Base-by-base conservation (phyloP, 805 yeast genomes). In the Suhomyces sp. region DNA sequence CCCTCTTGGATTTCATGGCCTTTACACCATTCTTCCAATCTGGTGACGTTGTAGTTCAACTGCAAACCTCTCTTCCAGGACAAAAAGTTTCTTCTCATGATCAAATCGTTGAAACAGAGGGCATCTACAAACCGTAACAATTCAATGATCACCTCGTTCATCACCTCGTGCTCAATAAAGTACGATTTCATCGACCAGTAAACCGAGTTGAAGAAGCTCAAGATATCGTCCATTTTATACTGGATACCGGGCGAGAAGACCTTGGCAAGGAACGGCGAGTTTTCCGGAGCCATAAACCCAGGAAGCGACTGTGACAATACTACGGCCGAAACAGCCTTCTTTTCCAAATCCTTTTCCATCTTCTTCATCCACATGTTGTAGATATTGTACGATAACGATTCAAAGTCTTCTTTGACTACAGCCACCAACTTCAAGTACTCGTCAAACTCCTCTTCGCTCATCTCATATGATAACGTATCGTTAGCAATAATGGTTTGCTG, bases 1-100 rank as follows among this genome's bases (percentile, higher is more conserved):
- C 96, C 96, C 66, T 92, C 97, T 47, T 87, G 87, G 56, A 94
- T 83, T 48, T 87, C 92, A 68, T 93, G 97, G 6, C 90, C 84
- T 74, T 90, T 93, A 72, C 98, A 93, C 99, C 99, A 94, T 73
- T 94, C 99, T 69, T 91, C 97, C 62, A 94, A 80, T 63, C 98
- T 83, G 3, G 99, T 94, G 50, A 92, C 96, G 69, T 94, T 94
- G 74, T 94, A 94, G 68, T 91, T 94, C 72, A 94, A 84, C 72
- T 94, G 99, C 60, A 94, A 80, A 46, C 98, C 98, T 66, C 99
- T 86, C 75, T 93, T 94, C 99, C 99, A 94, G 9, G 97, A 87
- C 65, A 93, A 75, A 73, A 93, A 96, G 73, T 85, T 87, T 70
- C 97, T 83, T 75, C 97, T 85, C 96, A 92, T 88, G 47, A 96